Base-by-base conservation (phyloP, 257 asterid species). In the Lantana camara region DNA sequence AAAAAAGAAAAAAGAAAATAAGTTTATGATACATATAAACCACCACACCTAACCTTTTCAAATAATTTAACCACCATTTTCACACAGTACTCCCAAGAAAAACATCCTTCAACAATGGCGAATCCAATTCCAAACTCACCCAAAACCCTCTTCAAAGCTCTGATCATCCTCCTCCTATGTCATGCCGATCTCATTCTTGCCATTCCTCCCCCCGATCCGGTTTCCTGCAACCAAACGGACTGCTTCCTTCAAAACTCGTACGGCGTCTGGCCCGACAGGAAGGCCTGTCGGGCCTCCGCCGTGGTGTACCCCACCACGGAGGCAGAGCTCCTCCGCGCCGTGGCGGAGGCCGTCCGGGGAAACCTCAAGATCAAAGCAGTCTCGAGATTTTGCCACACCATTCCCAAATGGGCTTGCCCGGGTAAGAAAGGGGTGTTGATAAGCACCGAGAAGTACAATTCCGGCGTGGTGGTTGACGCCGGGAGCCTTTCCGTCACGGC, bases 371-470 rank as follows among this genome's bases (percentile, higher is more conserved):
- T 87, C 3, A 91, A 86, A 73, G 82, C 73, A 0, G 91, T 89
- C 16, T 84, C 96, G 4, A 79, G 61, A 73, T 91, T 87, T 74
- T 85, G 96, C 1, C 96, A 91, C 70, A 84, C 90, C 0, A 91
- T 91, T 5, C 98, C 98, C 0, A 83, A 78, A 46, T 16, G 77
- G 46, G 95, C 89, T 8, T 88, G 98, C 71, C 95, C 95, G 3
- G 1, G 13, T 69, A 6, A 24, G 27, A 8, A 38, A 20, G 1
- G 60, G 35, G 4, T 80, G 46, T 58, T 91, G n/a, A 82, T 91
- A 27, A 89, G 96, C 70, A 91, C 96, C 9, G 95, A 75, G 47
- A 84, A 65, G 69, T 83, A 83, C 59, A 56, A 61, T 47, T 42
- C 85, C 2, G 13, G 23, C 0, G 72, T 91, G 6, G 72, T 63